Base-by-base conservation (phyloP, 352 stramenopile genomes). In the Peronospora farinosa region DNA sequence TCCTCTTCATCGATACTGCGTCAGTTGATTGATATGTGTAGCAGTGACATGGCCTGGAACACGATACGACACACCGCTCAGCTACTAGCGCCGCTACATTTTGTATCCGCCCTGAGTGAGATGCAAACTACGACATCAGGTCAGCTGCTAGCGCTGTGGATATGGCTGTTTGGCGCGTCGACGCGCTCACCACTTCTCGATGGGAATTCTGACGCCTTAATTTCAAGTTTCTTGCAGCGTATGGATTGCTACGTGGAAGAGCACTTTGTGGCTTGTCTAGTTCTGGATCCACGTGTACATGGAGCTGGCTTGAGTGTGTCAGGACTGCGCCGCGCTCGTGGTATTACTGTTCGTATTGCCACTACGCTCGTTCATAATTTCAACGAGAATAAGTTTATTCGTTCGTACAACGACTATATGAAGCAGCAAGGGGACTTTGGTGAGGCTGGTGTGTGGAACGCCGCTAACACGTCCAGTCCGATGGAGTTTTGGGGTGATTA, bases 391-490 rank as follows among this genome's bases (percentile, higher is more conserved):
- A 63, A 59, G 31, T 74, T 74, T 25, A 51, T 74, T 25, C 65
- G 61, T 8, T 70, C 65, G 37, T 74, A 69, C 54, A 74, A 71
- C 39, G 65, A 74, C 39, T 74, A 66, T 35, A 57, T 69, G 57
- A 74, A 74, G 51, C 40, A 65, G 40, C 53, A 70, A 36, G 65
- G 56, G 12, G 61, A 68, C 25, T 74, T 71, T 17, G 50, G 61
- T 25, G 65, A 74, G 17, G 28, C 63, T 40, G 54, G 65, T 6
- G 48, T 70, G 7, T 74, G 65, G 65, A 74, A 65, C 33, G 30
- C 47, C 1, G 61, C 51, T 10, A 74, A 74, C 23, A 71, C 61
- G 6, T 59, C 49, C 27, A 67, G 33, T 31, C 61, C 61, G 15
- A 52, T 70, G 46, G 51, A 65, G 31, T 74, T 74, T 45, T 74